phyloP scores from a whole-genome alignment of 352 stramenopile species.

The Pythium coloratum region DNA sequence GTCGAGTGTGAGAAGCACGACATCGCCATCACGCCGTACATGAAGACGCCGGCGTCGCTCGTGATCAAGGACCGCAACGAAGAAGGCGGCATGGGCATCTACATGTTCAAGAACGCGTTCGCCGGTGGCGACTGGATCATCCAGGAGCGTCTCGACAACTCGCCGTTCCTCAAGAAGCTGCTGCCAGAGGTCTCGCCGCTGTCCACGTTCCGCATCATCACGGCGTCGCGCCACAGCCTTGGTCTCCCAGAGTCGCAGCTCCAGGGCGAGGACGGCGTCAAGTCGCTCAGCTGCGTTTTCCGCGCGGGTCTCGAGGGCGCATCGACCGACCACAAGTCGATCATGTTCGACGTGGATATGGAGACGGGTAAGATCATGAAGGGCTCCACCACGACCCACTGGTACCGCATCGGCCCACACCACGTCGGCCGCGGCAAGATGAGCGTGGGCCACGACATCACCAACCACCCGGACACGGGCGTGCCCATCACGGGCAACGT shows the following conservation, averaged over 20 bases:
- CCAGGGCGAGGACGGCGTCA: slow-evolving; percentile 58
- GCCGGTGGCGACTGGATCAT: slow-evolving; percentile 95
- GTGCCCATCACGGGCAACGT: slow-evolving; percentile 85
- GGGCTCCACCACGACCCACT: slow-evolving; percentile 97
- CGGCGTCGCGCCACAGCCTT: slow-evolving; percentile 81
- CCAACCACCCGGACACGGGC: slow-evolving; percentile 88
- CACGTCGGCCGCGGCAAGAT: slow-evolving; percentile 75
- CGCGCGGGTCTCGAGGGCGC: slow-evolving; percentile 69
- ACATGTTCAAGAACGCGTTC: slow-evolving; percentile 97
- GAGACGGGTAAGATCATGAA: slow-evolving; percentile 91
- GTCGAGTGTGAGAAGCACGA: slow-evolving; percentile 86
- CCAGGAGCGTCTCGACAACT: slow-evolving; percentile 95
- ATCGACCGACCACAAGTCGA: slow-evolving; percentile 96
- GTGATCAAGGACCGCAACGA: slow-evolving; percentile 98
- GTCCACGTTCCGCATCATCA: slow-evolving; percentile 98
- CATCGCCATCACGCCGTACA: slow-evolving; percentile 94
- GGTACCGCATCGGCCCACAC: slow-evolving; percentile 89
- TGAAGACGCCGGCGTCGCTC: slow-evolving; percentile 87
- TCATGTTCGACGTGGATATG: slow-evolving; percentile 98
- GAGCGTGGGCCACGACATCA: slow-evolving; percentile 86
- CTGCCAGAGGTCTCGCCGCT: slow-evolving; percentile 93
- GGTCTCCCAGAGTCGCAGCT: slow-evolving; percentile 47
- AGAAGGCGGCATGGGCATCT: slow-evolving; percentile 97
- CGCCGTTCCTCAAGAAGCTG: slow-evolving; percentile 89
- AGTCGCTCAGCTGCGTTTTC: slow-evolving; percentile 83